Evolutionary conservation across 2,329 filamentous ascomycete species (phyloP).

Genomic region (Calonectria ilicicola): DNA sequence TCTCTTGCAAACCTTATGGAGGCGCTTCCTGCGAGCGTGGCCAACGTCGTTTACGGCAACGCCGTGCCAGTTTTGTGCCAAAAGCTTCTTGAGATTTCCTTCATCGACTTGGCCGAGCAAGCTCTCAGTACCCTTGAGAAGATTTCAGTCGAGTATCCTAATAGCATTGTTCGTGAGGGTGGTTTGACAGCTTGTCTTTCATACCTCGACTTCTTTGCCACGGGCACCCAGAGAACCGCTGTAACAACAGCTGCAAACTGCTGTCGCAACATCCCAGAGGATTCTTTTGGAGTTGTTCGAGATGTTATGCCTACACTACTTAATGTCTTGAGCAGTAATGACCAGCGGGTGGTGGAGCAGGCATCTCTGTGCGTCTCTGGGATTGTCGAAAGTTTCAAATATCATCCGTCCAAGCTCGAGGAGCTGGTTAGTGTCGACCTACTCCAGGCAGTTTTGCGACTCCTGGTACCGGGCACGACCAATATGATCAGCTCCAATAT

Average conservation of each 20-base stretch:
- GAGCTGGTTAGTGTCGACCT: slow-evolving; percentile 91
- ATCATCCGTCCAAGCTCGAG: slow-evolving; percentile 88
- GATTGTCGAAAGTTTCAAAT: slow-evolving; percentile 97
- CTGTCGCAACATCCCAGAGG: slow-evolving; percentile 94
- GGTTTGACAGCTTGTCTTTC: slow-evolving; percentile 95
- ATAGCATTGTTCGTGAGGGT: slow-evolving; percentile 94
- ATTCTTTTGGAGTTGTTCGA: slow-evolving; percentile 90
- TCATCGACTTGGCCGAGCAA: slow-evolving; percentile 97
- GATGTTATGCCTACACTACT: slow-evolving; percentile 97
- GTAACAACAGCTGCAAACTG: slow-evolving; percentile 98
- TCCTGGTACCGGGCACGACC: slow-evolving; percentile 92
- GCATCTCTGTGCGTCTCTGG: slow-evolving; percentile 94
- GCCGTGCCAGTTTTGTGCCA: slow-evolving; percentile 95
- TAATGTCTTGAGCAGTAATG: slow-evolving; percentile 89
- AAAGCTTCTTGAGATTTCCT: slow-evolving; percentile 95
- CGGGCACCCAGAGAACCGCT: slow-evolving; percentile 94
- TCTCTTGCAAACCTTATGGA: slow-evolving; percentile 99
- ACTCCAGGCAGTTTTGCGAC: slow-evolving; percentile 84
- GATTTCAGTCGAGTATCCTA: slow-evolving; percentile 95
- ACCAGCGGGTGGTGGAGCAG: slow-evolving; percentile 97
- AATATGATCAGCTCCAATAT: slow-evolving; percentile 95
- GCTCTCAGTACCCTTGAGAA: slow-evolving; percentile 96
- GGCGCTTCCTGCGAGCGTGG: slow-evolving; percentile 89
- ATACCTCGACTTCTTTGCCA: slow-evolving; percentile 97
- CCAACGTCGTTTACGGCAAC: slow-evolving; percentile 97